A percentile compares a stretch with the other conserved stretches of the same genome.
These are phyloP conservation scores for Chloromonas sp. DNA, from an alignment of 163 green algal species.

Conservation along the genomic window DNA sequence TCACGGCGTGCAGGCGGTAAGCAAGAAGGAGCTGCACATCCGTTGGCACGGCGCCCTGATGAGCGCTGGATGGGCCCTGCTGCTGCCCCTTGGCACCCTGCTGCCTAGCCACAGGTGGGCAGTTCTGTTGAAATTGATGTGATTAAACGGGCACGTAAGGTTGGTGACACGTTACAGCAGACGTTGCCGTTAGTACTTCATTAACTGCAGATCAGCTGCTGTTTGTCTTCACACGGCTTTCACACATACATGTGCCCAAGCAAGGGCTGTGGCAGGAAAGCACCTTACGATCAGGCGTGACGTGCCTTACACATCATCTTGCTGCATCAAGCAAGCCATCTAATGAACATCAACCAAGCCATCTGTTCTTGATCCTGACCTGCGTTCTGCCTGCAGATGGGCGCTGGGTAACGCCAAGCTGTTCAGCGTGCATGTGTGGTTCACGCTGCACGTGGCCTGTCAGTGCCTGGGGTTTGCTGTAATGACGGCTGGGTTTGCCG, in stretches of 20 bases:
- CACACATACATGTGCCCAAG: not conserved
- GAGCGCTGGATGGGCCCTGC: slow-evolving; percentile 20
- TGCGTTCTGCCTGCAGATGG: not conserved
- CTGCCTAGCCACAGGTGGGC: slow-evolving; percentile 21
- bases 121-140: no score
- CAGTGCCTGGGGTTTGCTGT: not conserved
- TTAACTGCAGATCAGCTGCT: not conserved
- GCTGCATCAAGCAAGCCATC: no score
- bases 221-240: not conserved
- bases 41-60: slow-evolving; percentile 24
- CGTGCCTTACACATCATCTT: not conserved
- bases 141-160: not conserved
- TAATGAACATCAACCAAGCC: no score
- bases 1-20: not conserved
- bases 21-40: not conserved
- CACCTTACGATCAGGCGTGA: not conserved
- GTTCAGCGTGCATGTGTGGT: not conserved
- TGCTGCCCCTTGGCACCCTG: slow-evolving; percentile 22
- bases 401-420: not conserved
- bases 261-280: not conserved
- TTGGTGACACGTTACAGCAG: not conserved
- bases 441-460: not conserved
- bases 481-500: not conserved
- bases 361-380: no score
- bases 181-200: not conserved